Conservation (phyloP, 2,329 filamentous ascomycete genomes). For the Aspergillus ustus region DNA sequence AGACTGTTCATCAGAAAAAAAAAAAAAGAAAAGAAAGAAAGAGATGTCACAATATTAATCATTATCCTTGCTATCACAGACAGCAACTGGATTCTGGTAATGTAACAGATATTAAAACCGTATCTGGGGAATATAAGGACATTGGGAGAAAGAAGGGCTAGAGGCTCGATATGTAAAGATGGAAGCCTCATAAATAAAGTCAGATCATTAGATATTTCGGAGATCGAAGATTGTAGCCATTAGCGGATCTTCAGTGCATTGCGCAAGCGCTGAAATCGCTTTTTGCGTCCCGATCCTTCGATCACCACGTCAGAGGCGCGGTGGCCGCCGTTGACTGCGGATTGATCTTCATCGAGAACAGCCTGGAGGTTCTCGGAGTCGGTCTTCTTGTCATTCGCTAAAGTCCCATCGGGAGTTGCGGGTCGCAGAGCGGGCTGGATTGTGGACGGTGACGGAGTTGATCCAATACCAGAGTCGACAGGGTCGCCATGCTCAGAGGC, state of each 20-base stretch:
- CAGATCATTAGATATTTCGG: not conserved
- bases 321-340: not conserved
- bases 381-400: conserved; percentile 17
- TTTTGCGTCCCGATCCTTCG: conserved; percentile 47
- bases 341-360: not conserved
- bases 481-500: conserved; percentile 16
- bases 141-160: not conserved
- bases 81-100: conserved; percentile 6
- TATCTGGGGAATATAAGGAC: conserved; percentile 9
- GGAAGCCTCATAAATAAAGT: not conserved
- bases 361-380: not conserved
- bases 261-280: conserved; percentile 49
- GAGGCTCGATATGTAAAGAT: not conserved
- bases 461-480: conserved; percentile 8
- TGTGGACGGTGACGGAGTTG: not conserved
- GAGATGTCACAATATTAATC: not conserved
- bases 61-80: conserved; percentile 6
- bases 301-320: conserved; percentile 38
- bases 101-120: conserved; percentile 19
- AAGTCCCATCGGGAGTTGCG: conserved; percentile 21
- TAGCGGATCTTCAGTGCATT: conserved; percentile 49
- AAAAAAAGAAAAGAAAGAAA: not conserved
- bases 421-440: conserved; percentile 9
- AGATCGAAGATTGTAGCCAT: not conserved
- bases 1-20: conserved; percentile 15